Evolutionary conservation across 1,139 yeast species (phyloP), one percentile per base, ranked within the genome.

Genomic region (Ogataea hybrid): DNA sequence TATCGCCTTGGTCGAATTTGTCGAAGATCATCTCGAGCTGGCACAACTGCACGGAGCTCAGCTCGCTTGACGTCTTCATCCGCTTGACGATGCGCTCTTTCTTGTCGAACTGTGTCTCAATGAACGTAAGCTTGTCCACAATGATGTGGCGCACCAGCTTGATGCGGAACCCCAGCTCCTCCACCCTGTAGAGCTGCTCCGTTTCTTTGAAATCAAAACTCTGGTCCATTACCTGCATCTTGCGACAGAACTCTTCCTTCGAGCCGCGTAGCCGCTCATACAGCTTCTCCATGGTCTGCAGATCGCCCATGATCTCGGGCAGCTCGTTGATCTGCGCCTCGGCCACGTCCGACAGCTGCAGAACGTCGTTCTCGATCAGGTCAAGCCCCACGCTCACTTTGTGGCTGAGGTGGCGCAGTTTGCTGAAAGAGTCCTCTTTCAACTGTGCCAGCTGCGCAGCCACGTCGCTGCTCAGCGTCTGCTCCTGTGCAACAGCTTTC

Each of bases 1-100:
- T 73, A 17, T 61, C 53, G 32, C 73, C 78, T 2, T 40, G 44
- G 41, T 59, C 63, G 35, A 49, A 47, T 27, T 47, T 47, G 3
- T 54, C 51, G 35, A 62, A 62, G 14, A 61, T 46, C 17, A 47
- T 29, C 35, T 52, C 53, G 35, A 48, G 46, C 15, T 52, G 51
- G 20, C 41, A 46, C 8, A 39, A 23, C n/a, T 45, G 41, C 30
- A 42, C 37, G 28, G 42, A 43, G 11, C 37, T 31, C 9, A 40
- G 18, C 8, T 37, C 43, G 5, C 36, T 18, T 3, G 27, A 33
- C 3, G 27, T 28, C 3, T 35, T 33, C 37, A 52, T 23, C 4
- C 37, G 29, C 21, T 36, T 43, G 31, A 43, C 20, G 11, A 50
- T 34, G 14, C 29, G 32, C 31, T 44, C 45, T n/a, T 42, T 46